Evolutionary conservation across 768 basidiomycete species (phyloP).

Genomic region (Tylopilus rubrobrunneus): DNA sequence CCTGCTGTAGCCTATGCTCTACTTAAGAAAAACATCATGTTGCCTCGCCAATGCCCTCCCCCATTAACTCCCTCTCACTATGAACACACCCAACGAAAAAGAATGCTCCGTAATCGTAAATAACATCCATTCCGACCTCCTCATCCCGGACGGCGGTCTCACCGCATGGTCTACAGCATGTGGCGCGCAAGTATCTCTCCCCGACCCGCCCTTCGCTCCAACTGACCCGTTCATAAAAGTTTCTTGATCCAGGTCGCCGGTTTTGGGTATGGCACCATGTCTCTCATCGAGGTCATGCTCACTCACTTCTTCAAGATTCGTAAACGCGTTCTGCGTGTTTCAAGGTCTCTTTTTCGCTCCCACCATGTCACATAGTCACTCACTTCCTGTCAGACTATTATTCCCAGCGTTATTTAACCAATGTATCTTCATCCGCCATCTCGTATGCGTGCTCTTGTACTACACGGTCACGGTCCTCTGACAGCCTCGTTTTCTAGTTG

Average conservation of each 20-base stretch:
- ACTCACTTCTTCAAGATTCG: slow-evolving; percentile 21
- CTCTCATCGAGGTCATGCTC: background rate
- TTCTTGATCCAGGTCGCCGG: slow-evolving; percentile 36
- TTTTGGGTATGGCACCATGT: slow-evolving; percentile 27
- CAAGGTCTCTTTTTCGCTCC: slow-evolving; percentile 26
- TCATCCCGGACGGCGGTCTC: slow-evolving; percentile 24
- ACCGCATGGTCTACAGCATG: slow-evolving; percentile 23
- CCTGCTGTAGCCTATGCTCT: no score
- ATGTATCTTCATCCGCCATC: slow-evolving; percentile 34
- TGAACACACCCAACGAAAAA: slow-evolving; percentile 3
- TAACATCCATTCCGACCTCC: background rate
- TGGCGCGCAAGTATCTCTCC: slow-evolving; percentile 20
- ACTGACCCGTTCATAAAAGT: slow-evolving; percentile 15
- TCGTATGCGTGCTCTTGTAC: slow-evolving; percentile 25
- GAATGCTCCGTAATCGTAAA: background rate
- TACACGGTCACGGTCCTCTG: background rate
- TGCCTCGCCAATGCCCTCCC: background rate
- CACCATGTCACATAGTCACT: background rate
- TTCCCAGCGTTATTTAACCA: slow-evolving; percentile 33
- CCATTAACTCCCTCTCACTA: background rate
- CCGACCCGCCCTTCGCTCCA: background rate
- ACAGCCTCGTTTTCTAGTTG: slow-evolving; percentile 23
- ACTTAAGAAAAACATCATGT: background rate
- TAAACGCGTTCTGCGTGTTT: slow-evolving; percentile 38
- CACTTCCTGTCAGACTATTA: slow-evolving; percentile 34